Conservation (phyloP, 768 basidiomycete species). For the Dioszegia crocea region DNA sequence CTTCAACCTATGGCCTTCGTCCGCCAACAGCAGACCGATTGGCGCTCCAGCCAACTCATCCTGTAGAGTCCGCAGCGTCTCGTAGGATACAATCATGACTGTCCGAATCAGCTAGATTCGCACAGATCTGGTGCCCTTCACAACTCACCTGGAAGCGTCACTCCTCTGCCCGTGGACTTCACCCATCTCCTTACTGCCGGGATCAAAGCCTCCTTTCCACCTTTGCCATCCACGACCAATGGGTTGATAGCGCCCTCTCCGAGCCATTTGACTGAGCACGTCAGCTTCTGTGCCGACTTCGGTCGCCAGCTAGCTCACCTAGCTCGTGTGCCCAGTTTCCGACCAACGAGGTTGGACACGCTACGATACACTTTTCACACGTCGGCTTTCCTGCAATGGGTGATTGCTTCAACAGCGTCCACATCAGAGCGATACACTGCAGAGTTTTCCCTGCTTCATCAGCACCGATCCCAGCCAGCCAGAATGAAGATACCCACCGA, state of each 20-base stretch:
- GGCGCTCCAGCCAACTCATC: constrained; percentile 70
- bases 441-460: constrained; percentile 66
- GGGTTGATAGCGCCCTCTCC: constrained; percentile 73
- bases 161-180: constrained; percentile 76
- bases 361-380: constrained; percentile 96
- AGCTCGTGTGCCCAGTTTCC: constrained; percentile 99
- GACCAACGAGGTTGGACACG: constrained; percentile 91
- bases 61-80: constrained; percentile 78
- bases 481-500: constrained; percentile 54
- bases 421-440: constrained; percentile 91
- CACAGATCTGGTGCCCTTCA: background rate
- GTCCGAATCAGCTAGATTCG: background rate
- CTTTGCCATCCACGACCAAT: constrained; percentile 87
- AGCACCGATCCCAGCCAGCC: background rate
- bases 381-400: constrained; percentile 77
- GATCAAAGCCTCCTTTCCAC: constrained; percentile 73
- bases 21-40: constrained; percentile 89
- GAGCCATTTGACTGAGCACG: constrained; percentile 79
- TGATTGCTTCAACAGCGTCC: constrained; percentile 94
- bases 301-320: constrained; percentile 55
- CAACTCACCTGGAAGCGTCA: constrained; percentile 76
- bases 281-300: background rate
- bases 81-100: constrained; percentile 99
- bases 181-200: constrained; percentile 84
- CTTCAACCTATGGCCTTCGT: constrained; percentile 95